These are phyloP conservation scores for Medicago ruthenica DNA, from an alignment of 306 rosid genomes.

Conservation along the genomic window DNA sequence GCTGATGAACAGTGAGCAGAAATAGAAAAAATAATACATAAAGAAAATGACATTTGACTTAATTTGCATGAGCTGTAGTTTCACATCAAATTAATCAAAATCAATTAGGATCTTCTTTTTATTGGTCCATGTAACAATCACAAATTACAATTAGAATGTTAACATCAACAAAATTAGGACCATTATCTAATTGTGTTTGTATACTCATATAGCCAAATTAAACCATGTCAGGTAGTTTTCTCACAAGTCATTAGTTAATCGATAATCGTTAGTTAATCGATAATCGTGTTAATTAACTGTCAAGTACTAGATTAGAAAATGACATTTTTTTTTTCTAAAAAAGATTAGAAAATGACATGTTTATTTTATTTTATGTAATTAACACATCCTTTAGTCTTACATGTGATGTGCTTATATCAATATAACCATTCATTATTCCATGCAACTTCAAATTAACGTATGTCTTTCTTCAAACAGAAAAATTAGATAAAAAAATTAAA, in stretches of 20 bases:
- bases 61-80: conserved; percentile 2
- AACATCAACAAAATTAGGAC: conserved; percentile 41
- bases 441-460: neutral
- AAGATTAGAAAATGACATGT: conserved; percentile 21
- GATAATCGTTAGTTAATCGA: too few relatives aligned
- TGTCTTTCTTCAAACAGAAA: neutral
- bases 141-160: conserved; percentile 36
- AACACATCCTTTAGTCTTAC: conserved; percentile 20
- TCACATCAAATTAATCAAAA: conserved; percentile 8
- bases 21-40: neutral
- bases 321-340: too few relatives aligned
- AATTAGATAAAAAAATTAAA: neutral
- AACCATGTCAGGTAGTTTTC: conserved; percentile 19
- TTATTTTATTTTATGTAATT: neutral
- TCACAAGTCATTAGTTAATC: too few relatives aligned
- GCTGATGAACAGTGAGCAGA: neutral
- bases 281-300: conserved; percentile 24
- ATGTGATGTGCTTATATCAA: conserved; percentile 20
- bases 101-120: neutral
- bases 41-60: conserved; percentile 20
- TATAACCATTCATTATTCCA: neutral
- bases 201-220: neutral
- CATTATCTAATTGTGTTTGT: conserved; percentile 23
- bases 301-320: conserved; percentile 39
- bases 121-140: neutral